phyloP scores from a whole-genome alignment of 352 stramenopile genomes.

The Pythium folliculosum region DNA sequence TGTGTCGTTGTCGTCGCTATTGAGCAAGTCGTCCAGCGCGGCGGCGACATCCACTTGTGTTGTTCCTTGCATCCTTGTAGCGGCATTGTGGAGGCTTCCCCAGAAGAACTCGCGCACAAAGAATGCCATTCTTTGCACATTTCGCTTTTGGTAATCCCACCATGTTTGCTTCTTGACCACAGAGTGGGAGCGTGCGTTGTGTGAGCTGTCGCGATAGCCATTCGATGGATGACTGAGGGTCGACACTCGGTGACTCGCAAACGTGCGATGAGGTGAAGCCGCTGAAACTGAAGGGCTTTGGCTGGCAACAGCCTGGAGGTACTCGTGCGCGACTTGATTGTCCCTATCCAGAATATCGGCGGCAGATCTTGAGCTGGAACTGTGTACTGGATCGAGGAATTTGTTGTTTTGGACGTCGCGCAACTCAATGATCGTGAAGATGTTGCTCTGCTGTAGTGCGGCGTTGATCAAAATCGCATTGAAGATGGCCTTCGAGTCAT shows the following conservation, averaged over 20 bases:
- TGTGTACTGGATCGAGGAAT: slow-evolving; percentile 76
- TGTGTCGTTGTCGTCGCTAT: slow-evolving; percentile 61
- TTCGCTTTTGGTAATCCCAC: slow-evolving; percentile 38
- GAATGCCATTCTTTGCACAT: slow-evolving; percentile 4
- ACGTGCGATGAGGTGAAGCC: slow-evolving; percentile 15
- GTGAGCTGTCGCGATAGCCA: slow-evolving; percentile 15
- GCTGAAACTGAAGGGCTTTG: slow-evolving; percentile 16
- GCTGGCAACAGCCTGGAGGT: neutral
- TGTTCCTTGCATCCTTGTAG: slow-evolving; percentile 42
- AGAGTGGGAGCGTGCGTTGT: slow-evolving; percentile 30
- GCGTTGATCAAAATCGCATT: slow-evolving; percentile 84
- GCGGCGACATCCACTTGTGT: slow-evolving; percentile 16
- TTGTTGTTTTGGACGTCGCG: slow-evolving; percentile 85
- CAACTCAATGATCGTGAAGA: slow-evolving; percentile 88
- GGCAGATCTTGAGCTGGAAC: slow-evolving; percentile 41
- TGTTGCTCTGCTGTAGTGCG: slow-evolving; percentile 58
- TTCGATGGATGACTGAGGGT: slow-evolving; percentile 20
- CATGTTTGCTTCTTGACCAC: slow-evolving; percentile 43
- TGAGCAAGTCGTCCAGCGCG: slow-evolving; percentile 40
- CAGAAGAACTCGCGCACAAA: slow-evolving; percentile 61
- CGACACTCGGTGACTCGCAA: slow-evolving; percentile 25
- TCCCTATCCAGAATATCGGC: slow-evolving; percentile 4
- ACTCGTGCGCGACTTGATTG: slow-evolving; percentile 11
- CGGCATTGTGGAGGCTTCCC: slow-evolving; percentile 60
- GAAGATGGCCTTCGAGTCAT: slow-evolving; percentile 87